Base-by-base conservation (phyloP, 1,284 basidiomycete genomes). In the Fomitopsis pinicola region DNA sequence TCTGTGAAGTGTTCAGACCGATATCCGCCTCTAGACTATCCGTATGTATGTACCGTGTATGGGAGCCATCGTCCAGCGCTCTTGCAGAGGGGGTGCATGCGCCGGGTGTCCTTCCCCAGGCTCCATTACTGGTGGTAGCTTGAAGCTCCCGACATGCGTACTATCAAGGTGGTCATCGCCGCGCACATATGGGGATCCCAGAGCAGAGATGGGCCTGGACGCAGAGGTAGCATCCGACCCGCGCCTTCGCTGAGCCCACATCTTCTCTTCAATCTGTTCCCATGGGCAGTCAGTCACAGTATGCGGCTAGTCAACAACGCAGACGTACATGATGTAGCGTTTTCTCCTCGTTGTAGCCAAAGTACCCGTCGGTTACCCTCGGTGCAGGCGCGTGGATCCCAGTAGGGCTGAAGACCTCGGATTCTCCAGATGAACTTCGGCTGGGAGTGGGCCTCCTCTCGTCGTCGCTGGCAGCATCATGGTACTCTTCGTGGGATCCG, bases 331-430 rank as follows among this genome's bases (percentile, higher is more conserved):
- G 89, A 66, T 86, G 83, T 48, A 88, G 77, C 48, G 77, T 85
- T 68, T 87, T 89, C 75, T 92, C 90, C 65, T 92, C 89, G 30
- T 78, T 79, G 72, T 92, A 92, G 4, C 86, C 86, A 71, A 89
- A 92, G 73, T 86, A 92, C 0, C 86, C 88, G 69, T 90, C 87
- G 63, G 82, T 80, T 7, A 82, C 73, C 67, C 86, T 54, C 2
- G 52, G 35, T 38, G 52, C 80, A 1, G 87, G 84, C 35, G 86
- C 83, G 52, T 77, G 69, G n/a, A 88, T 66, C 7, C 71, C 73
- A 3, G 70, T 67, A 2, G 72, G 59, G 30, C 55, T 56, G n/a
- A 48, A 58, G 19, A 19, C 36, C 15, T 19, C 45, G 4, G 62
- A 60, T 6, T 58, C 62, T 22, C 55, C 42, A 30, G 61, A 62